Percentiles rank a stretch among this genome's conserved stretches.
Evolutionary conservation across 2,329 filamentous ascomycete genomes (phyloP).

Genomic region (Sphaceloma murrayae): DNA sequence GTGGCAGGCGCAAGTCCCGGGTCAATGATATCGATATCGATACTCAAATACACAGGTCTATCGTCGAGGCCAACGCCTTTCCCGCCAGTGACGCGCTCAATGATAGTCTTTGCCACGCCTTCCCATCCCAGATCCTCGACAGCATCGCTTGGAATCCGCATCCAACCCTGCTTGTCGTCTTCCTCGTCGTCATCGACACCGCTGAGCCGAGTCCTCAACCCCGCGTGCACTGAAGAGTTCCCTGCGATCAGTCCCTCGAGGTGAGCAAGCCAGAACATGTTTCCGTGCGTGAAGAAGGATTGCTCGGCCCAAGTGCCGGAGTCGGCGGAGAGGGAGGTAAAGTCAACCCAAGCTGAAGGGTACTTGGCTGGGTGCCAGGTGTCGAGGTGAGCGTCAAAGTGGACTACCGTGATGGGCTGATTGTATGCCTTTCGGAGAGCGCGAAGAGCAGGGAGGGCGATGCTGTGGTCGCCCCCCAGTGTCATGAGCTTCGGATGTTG

Average conservation of each 20-base stretch:
- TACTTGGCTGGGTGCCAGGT: conserved; percentile 80
- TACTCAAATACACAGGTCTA: conserved; percentile 68
- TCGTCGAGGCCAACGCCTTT: conserved; percentile 30
- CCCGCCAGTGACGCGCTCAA: conserved; percentile 46
- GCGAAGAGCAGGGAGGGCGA: conserved; percentile 42
- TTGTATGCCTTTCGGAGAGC: conserved; percentile 39
- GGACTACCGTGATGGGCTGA: conserved; percentile 39
- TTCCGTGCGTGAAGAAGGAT: conserved; percentile 74
- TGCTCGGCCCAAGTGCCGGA: conserved; percentile 42
- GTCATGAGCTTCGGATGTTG: conserved; percentile 39
- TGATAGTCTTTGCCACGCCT: conserved; percentile 61
- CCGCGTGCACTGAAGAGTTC: conserved; percentile 67
- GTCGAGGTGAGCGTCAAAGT: conserved; percentile 59
- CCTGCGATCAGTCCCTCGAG: conserved; percentile 72
- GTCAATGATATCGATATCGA: conserved; percentile 76
- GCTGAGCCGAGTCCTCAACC: conserved; percentile 66
- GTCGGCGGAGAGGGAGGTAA: conserved; percentile 17
- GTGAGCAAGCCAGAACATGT: conserved; percentile 83
- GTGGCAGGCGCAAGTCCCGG: conserved; percentile 60
- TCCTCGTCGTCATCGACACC: conserved; percentile 64
- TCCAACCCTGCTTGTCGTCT: conserved; percentile 61
- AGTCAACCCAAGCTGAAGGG: conserved; percentile 60
- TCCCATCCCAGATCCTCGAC: conserved; percentile 71
- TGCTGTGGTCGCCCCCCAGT: conserved; percentile 42
- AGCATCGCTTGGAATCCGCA: conserved; percentile 72